phyloP scores from a whole-genome alignment of 371 early-diverging fungal species.

The Lichtheimia ramosa region DNA sequence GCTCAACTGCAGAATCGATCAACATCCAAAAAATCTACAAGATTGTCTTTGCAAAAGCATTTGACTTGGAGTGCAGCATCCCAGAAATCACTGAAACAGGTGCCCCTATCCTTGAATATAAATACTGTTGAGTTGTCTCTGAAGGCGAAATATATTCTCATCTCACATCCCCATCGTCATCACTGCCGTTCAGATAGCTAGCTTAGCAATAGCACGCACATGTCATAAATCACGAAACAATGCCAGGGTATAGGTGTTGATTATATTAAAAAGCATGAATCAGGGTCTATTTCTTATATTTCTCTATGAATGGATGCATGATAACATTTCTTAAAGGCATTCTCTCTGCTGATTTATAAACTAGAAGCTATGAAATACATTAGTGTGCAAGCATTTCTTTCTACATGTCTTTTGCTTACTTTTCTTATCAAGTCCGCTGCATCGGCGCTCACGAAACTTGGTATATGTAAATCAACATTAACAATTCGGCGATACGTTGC shows the following conservation, averaged over 20 bases:
- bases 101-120: conserved; percentile 88
- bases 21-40: conserved; percentile 98
- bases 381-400: not conserved
- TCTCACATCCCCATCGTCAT: too few relatives aligned
- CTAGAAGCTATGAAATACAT: not conserved
- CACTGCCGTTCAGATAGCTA: too few relatives aligned
- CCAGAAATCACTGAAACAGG: conserved; percentile 90
- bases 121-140: conserved; percentile 24
- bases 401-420: conserved; percentile 34
- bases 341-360: conserved; percentile 4
- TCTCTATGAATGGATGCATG: conserved; percentile 6
- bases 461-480: conserved; percentile 83
- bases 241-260: too few relatives aligned
- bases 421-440: conserved; percentile 89
- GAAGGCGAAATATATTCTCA: too few relatives aligned
- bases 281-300: not conserved
- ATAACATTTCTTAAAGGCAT: conserved; percentile 3
- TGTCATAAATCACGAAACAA: too few relatives aligned
- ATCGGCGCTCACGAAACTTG: conserved; percentile 77
- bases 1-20: conserved; percentile 90
- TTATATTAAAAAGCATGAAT: too few relatives aligned
- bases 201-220: too few relatives aligned
- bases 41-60: conserved; percentile 91
- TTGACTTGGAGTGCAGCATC: conserved; percentile 91
- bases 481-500: conserved; percentile 86